These are phyloP conservation scores for Boletus sp. DNA, from an alignment of 768 basidiomycete genomes.

Conservation along the genomic window DNA sequence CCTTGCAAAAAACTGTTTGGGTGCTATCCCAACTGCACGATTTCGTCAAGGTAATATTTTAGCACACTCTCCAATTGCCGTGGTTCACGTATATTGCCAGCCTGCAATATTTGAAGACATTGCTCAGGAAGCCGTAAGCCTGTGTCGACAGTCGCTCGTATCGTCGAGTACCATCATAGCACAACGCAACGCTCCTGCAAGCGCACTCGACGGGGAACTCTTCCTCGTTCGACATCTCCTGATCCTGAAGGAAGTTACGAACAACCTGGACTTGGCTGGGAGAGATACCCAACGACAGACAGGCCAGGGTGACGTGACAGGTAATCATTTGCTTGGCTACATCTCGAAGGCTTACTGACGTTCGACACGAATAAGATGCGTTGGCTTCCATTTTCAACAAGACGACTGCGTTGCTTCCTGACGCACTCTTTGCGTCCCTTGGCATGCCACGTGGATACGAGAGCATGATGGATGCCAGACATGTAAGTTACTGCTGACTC, in stretches of 20 bases:
- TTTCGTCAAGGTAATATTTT: conserved; percentile 76
- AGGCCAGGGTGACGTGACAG: conserved; percentile 57
- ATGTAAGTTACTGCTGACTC: conserved; percentile 43
- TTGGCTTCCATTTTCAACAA: conserved; percentile 32
- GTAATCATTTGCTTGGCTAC: conserved; percentile 31
- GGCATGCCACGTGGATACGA: conserved; percentile 63
- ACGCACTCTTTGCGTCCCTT: conserved; percentile 66
- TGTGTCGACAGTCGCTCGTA: conserved; percentile 81
- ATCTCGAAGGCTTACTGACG: conserved; percentile 1
- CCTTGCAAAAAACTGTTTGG: conserved; percentile 85
- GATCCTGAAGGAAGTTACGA: conserved; percentile 87
- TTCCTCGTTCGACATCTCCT: conserved; percentile 91
- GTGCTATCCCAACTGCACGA: conserved; percentile 86
- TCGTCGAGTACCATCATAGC: conserved; percentile 67
- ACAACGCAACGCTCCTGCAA: conserved; percentile 42
- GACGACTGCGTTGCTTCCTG: conserved; percentile 51
- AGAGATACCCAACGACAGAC: conserved; percentile 43
- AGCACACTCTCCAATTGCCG: not conserved
- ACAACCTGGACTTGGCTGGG: conserved; percentile 65
- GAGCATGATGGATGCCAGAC: conserved; percentile 67
- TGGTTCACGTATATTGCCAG: conserved; percentile 40
- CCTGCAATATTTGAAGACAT: conserved; percentile 96
- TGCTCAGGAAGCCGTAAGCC: conserved; percentile 84
- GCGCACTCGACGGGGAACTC: conserved; percentile 67
- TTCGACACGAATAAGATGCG: conserved; percentile 24